A percentile compares a stretch with the other conserved stretches of the same genome.
Evolutionary conservation across 2,329 filamentous ascomycete species (phyloP).

Genomic region (Rachicladosporium sp.): DNA sequence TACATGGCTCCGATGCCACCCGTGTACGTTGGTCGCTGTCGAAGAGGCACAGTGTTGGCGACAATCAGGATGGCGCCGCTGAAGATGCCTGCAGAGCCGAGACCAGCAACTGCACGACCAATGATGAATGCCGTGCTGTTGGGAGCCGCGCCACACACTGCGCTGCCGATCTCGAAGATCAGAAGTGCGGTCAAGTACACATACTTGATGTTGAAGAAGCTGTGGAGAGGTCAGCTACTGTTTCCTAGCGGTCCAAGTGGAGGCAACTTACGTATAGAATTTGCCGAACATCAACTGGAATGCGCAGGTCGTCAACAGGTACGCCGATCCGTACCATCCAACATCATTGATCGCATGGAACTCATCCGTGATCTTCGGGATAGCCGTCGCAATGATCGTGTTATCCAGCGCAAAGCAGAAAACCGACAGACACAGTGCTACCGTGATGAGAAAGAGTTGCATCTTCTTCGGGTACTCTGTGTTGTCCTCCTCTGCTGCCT

Average conservation of each 20-base stretch:
- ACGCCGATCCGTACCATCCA: conserved; percentile 17
- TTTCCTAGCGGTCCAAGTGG: too few species aligned
- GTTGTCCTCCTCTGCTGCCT: conserved; percentile 15
- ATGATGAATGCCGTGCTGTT: conserved; percentile 36
- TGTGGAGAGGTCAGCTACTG: conserved; percentile 7
- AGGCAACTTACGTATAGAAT: conserved; percentile 7
- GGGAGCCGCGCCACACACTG: conserved; percentile 38
- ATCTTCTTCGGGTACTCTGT: conserved; percentile 23
- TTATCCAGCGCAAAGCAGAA: conserved; percentile 22
- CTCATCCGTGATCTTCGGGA: conserved; percentile 17
- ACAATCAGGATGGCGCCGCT: conserved; percentile 34
- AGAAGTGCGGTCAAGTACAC: conserved; percentile 29
- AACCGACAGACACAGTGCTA: conserved; percentile 9
- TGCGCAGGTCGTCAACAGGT: conserved; percentile 32
- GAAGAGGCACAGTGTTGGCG: conserved; percentile 31
- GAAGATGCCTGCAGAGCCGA: conserved; percentile 38
- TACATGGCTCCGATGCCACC: conserved; percentile 35
- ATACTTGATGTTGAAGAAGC: conserved; percentile 26
- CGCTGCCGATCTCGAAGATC: conserved; percentile 37
- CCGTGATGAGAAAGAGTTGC: conserved; percentile 3
- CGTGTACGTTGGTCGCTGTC: conserved; percentile 33
- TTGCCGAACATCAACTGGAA: conserved; percentile 20
- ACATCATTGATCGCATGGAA: conserved; percentile 14
- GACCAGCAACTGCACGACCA: conserved; percentile 35
- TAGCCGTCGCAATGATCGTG: conserved; percentile 24